Conservation (phyloP, 345 rosid species). For the Isatis tinctoria region DNA sequence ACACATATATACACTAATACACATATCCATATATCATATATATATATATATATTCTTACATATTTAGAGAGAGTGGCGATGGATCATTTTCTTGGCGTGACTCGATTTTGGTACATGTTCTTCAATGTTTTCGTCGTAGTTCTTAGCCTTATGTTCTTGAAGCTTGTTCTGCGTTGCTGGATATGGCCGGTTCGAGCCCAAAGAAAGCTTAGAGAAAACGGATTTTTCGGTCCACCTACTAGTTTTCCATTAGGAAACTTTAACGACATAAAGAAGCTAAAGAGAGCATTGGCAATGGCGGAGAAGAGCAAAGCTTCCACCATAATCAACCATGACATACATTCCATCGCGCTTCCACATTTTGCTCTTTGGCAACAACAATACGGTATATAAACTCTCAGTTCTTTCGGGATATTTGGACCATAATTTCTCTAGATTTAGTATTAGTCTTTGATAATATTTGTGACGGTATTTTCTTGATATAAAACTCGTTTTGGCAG, state of each 20-base stretch:
- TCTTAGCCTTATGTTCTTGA: not conserved
- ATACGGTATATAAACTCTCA: too few relatives aligned
- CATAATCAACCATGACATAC: constrained; percentile 69
- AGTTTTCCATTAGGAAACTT: constrained; percentile 75
- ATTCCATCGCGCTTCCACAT: constrained; percentile 70
- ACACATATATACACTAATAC: too few relatives aligned
- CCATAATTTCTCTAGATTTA: not conserved
- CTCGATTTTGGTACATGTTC: not conserved
- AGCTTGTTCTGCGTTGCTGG: constrained; percentile 50
- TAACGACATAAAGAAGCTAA: constrained; percentile 51
- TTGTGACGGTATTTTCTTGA: not conserved
- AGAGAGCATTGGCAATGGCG: not conserved
- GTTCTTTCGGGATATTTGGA: too few relatives aligned
- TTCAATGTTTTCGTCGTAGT: not conserved
- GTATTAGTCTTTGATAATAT: not conserved
- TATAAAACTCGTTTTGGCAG: too few relatives aligned
- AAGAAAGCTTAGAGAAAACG: constrained; percentile 52
- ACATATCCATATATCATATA: too few relatives aligned
- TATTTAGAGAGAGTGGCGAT: not conserved
- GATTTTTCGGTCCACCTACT: constrained; percentile 78
- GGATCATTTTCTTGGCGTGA: not conserved
- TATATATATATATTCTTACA: not conserved
- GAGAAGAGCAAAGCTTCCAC: constrained; percentile 24
- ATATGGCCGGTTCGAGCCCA: constrained; percentile 49
- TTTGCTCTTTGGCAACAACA: constrained; percentile 74